Evolutionary conservation across 202 grass and related monocot species (phyloP), one percentile per base, ranked within the genome.

Genomic region (Bolboschoenoplectus hybrid): DNA sequence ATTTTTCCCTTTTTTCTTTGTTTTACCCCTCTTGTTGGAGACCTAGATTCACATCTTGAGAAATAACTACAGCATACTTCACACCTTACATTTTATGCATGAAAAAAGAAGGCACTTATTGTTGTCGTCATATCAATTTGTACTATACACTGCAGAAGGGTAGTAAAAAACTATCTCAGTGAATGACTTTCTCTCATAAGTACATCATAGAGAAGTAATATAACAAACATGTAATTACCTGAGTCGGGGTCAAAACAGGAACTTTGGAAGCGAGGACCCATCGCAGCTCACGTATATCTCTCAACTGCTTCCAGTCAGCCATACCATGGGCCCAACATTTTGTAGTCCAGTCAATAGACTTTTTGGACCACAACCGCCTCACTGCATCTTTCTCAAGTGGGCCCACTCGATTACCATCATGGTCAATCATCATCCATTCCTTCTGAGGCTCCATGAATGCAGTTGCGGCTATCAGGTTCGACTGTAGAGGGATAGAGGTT

Each of bases 351-450:
- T 94, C 93, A 92, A 98, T 96, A 26, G 87, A 85, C 71, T 91
- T 94, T 80, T 94, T 98, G 65, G 93, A 98, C 91, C 97, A 98
- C 52, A 94, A 87, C 81, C 92, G 90, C 92, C 93, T 91, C 69
- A 98, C 86, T 55, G 93, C 97, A 95, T 98, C 93, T 85, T 98
- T 98, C 85, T 98, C 97, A 83, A 96, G 85, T 60, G 93, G 97
- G 44, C 97, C 97, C 50, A 94, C 84, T 89, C 92, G 85, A 87
- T 84, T 85, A 51, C 93, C 97, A 79, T 96, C 90, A 71, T 96
- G 93, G 85, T 98, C 92, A 87, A 98, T 90, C 73, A 90, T 94
- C 97, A 98, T 94, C 97, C 97, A 98, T 84, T 98, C 97, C 84
- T 98, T 98, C 2, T 87, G 84, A 86, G 97, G 97, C 52, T 98